These are phyloP conservation scores for Bacterosira constricta DNA, from an alignment of 108 stramenopile species.

Conservation along the genomic window DNA sequence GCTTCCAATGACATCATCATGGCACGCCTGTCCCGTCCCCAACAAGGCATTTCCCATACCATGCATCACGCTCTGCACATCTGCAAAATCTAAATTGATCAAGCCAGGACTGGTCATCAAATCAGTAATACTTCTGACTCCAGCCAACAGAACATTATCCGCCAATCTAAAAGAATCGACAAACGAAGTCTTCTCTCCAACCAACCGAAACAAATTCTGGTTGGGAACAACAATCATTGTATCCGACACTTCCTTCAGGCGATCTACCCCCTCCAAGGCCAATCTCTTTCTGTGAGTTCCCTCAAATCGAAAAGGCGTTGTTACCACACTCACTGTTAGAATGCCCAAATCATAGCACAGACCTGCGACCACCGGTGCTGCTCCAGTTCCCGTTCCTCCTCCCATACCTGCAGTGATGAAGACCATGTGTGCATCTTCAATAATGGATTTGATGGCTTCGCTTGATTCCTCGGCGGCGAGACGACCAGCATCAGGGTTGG, in stretches of 20 bases:
- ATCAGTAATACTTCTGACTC: conserved; percentile 82
- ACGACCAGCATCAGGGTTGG: conserved; percentile 77
- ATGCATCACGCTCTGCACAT: conserved; percentile 83
- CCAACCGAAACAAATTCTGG: conserved; percentile 78
- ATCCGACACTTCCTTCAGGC: conserved; percentile 66
- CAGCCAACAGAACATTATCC: conserved; percentile 81
- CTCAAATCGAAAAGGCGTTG: conserved; percentile 86
- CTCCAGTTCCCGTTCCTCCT: conserved; percentile 85
- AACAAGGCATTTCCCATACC: conserved; percentile 84
- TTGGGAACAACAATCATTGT: conserved; percentile 87
- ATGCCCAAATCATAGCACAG: conserved; percentile 76
- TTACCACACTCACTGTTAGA: conserved; percentile 86
- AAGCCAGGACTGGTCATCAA: conserved; percentile 85
- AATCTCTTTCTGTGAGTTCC: conserved; percentile 70
- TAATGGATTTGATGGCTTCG: conserved; percentile 48
- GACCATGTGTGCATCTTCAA: conserved; percentile 77
- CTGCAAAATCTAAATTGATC: conserved; percentile 89
- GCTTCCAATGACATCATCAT: conserved; percentile 20
- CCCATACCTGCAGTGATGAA: conserved; percentile 87
- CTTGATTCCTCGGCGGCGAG: conserved; percentile 79
- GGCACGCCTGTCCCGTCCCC: conserved; percentile 65
- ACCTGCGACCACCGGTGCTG: conserved; percentile 82
- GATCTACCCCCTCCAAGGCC: conserved; percentile 64
- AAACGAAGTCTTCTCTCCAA: conserved; percentile 70
- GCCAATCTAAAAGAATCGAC: conserved; percentile 80